Evolutionary conservation across 202 grass and related monocot species (phyloP).

Genomic region (Elaeis oleifera): DNA sequence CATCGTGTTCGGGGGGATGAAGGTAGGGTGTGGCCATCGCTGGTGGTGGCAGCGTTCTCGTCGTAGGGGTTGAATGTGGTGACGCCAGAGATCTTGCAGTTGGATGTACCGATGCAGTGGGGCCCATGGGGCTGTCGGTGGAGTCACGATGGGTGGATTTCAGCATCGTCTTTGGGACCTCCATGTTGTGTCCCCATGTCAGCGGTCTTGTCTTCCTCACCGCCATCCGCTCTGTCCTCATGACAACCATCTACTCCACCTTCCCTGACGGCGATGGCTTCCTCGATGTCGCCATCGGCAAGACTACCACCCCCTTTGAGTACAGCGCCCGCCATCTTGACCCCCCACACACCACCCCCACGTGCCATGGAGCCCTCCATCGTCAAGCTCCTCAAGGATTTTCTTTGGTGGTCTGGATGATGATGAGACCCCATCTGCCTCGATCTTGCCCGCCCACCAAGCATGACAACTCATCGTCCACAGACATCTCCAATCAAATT

Average conservation of each 20-base stretch:
- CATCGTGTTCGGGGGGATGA: slow-evolving; percentile 56
- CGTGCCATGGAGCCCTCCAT: slow-evolving; percentile 33
- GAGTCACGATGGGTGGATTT: slow-evolving; percentile 54
- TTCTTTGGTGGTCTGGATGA: too few relatives aligned
- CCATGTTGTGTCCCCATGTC: slow-evolving; percentile 87
- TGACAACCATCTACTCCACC: slow-evolving; percentile 76
- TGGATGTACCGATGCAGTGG: slow-evolving; percentile 62
- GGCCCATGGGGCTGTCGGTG: slow-evolving; percentile 41
- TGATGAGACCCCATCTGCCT: too few relatives aligned
- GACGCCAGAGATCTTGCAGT: slow-evolving; percentile 68
- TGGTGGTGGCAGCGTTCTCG: slow-evolving; percentile 66
- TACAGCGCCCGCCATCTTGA: slow-evolving; percentile 71
- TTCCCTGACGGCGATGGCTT: slow-evolving; percentile 33
- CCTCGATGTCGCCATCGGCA: slow-evolving; percentile 57
- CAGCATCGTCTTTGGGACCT: slow-evolving; percentile 83
- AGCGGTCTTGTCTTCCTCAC: slow-evolving; percentile 65
- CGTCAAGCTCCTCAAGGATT: too few relatives aligned
- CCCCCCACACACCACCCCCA: too few relatives aligned
- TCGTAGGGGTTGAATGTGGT: slow-evolving; percentile 66
- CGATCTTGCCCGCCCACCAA: too few relatives aligned
- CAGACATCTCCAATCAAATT: too few relatives aligned
- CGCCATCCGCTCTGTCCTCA: slow-evolving; percentile 69
- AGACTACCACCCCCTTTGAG: slow-evolving; percentile 57
- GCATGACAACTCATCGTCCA: too few relatives aligned
- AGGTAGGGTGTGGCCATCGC: slow-evolving; percentile 47